phyloP scores from a whole-genome alignment of 768 basidiomycete genomes.

The Lactifluus volemus region DNA sequence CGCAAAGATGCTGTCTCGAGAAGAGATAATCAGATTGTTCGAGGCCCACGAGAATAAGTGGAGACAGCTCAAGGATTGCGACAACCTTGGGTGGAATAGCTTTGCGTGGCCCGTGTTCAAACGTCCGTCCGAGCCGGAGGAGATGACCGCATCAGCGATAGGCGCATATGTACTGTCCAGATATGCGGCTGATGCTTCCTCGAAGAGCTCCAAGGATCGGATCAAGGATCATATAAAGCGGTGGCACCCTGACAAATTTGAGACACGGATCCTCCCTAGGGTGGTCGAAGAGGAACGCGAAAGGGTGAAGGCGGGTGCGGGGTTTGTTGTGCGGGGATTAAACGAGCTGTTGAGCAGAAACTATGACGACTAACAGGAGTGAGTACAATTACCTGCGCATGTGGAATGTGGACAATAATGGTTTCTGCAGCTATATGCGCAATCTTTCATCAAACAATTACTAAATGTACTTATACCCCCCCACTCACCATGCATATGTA shows the following conservation, averaged over 20 bases:
- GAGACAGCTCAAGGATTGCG: conserved; percentile 32
- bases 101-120: conserved; percentile 72
- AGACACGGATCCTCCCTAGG: conserved; percentile 56
- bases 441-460: conserved; percentile 12
- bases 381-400: conserved; percentile 6
- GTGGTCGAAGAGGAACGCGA: conserved; percentile 57
- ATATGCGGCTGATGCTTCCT: conserved; percentile 44
- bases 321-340: conserved; percentile 58
- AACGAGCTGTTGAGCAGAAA: conserved; percentile 57
- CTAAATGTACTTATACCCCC: conserved; percentile 21
- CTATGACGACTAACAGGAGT: conserved; percentile 19
- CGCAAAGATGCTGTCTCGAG: conserved; percentile 41
- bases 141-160: conserved; percentile 48
- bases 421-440: conserved; percentile 13
- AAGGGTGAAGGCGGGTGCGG: conserved; percentile 66
- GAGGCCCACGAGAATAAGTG: conserved; percentile 57
- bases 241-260: conserved; percentile 83
- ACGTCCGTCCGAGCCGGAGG: conserved; percentile 47
- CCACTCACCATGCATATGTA: conserved; percentile 22
- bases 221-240: conserved; percentile 64
- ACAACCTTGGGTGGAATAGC: conserved; percentile 49
- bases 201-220: conserved; percentile 54
- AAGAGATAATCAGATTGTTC: conserved; percentile 48
- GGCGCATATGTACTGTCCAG: conserved; percentile 55
- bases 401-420: background rate